Base-by-base conservation (phyloP, 73 alveolate genomes). In the Paraurostyla sp. region DNA sequence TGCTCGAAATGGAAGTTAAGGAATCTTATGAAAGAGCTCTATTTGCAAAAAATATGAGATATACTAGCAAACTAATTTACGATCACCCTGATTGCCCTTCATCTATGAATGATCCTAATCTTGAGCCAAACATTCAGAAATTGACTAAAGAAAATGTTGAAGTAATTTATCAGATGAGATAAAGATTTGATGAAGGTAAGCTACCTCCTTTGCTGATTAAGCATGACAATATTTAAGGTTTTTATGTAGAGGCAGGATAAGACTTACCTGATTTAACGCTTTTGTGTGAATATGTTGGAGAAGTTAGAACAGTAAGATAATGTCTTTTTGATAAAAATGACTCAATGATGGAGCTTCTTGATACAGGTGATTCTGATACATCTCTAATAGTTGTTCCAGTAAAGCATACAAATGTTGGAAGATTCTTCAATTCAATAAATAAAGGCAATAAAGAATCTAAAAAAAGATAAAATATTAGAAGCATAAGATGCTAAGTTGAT, bases 201-300 rank as follows among this genome's bases (percentile, higher is more conserved):
- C 92, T 95, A 75, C 98, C 97, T 68, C 99, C 99, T 7, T 85
- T 97, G 0, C 71, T 89, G 71, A 93, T 97, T 2, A 95, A 89
- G 36, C 93, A 95, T 89, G 96, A 89, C 71, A 90, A 91, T 0
- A 91, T 65, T 36, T 93, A 93, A 85, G 97, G 99, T 68, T 97
- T 95, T 86, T 59, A 90, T 11, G 98, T 97, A 18, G 96, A 89
- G 82, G 98, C 98, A 30, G 94, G 95, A 30, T 88, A 84, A 62
- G 97, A 96, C 73, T 88, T 97, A 81, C 85, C 91, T 0, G 93
- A 91, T 11, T 87, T 92, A 68, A 95, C 98, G 51, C 73, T 97
- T 59, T 87, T 97, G 20, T 97, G 99, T 76, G 99, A 97, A 86
- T 97, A 97, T 92, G 95, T 91, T 36, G 99, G 98, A 0, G 98